Evolutionary conservation across 257 asterid genomes (phyloP), one percentile per base, ranked within the genome.

Genomic region (Salvia splendens): DNA sequence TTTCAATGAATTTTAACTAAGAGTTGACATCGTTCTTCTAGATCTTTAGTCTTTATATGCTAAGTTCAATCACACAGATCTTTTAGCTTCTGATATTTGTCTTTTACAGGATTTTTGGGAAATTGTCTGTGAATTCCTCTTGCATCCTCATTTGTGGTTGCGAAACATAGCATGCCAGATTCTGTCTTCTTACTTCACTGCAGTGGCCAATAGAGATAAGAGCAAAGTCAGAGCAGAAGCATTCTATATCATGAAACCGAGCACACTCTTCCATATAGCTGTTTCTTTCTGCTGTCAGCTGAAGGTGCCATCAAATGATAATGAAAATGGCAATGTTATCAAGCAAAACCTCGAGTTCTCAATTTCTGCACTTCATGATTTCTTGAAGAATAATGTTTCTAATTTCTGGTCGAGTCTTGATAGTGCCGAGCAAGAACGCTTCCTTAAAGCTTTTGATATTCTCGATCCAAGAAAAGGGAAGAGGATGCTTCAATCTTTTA

Each of bases 141-240:
- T 90, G 78, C 92, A 90, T 80, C 99, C 88, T 40, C 99, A 87
- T 78, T 67, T 83, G 66, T 90, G 95, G 99, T 69, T 93, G 76
- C 96, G 96, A 69, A 81, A 73, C 81, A 84, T 90, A 79, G 85
- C 99, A 30, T 79, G 71, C 74, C 85, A 95, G 72, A 83, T 93
- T 24, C 33, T 87, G 61, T 81, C 85, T 38, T 49, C 73, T 36
- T 93, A 82, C 89, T 93, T 86, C 57, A 69, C 69, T 12, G 78
- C 78, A 5, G 85, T 78, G 55, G 68, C 84, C 16, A 64, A 74
- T 76, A 69, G 38, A 58, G 68, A 77, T 50, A 80, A 54, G 47
- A 51, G 15, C 12, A 76, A 74, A 75, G 48, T 61, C 63, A 38
- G 78, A 20, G 36, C 24, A 12, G 81, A 68, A 76, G 60, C 76